A percentile compares a stretch with the other conserved stretches of the same genome.
These are phyloP conservation scores for Botrytis pseudocinerea DNA, from an alignment of 2,329 filamentous ascomycete species.

Conservation along the genomic window DNA sequence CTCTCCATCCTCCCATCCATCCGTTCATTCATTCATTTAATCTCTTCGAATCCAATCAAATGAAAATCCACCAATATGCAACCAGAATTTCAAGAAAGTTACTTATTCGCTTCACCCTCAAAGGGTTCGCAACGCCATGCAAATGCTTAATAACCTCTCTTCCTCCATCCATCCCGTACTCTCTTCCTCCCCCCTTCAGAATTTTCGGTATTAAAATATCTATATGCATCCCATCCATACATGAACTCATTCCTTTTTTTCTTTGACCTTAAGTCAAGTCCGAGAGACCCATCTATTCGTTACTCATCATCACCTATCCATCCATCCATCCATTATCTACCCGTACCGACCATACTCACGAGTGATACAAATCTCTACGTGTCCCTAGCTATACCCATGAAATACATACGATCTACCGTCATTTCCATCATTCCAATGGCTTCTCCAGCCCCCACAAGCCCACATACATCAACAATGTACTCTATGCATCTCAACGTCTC, in stretches of 20 bases:
- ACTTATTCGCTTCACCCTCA: neutral
- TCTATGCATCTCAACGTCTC: neutral
- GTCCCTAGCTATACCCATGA: neutral
- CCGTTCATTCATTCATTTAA: neutral
- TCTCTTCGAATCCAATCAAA: neutral
- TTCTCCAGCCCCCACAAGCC: neutral
- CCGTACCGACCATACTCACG: neutral
- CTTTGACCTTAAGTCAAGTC: neutral
- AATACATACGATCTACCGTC: neutral
- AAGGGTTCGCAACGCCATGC: neutral
- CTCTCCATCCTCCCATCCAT: neutral
- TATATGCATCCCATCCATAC: neutral
- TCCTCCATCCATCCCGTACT: neutral
- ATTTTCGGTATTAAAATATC: neutral
- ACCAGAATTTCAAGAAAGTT: neutral
- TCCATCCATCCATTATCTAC: conserved; percentile 1
- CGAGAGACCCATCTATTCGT: neutral
- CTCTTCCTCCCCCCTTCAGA: neutral
- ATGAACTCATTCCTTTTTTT: conserved; percentile 3
- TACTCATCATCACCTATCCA: conserved; percentile 5
- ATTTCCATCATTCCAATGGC: neutral
- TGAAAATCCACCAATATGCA: neutral
- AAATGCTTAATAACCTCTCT: neutral
- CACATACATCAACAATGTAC: neutral
- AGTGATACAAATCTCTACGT: neutral